Evolutionary conservation across 2,329 filamentous ascomycete species (phyloP), one percentile per base, ranked within the genome.

Genomic region (Arthroderma sp.): DNA sequence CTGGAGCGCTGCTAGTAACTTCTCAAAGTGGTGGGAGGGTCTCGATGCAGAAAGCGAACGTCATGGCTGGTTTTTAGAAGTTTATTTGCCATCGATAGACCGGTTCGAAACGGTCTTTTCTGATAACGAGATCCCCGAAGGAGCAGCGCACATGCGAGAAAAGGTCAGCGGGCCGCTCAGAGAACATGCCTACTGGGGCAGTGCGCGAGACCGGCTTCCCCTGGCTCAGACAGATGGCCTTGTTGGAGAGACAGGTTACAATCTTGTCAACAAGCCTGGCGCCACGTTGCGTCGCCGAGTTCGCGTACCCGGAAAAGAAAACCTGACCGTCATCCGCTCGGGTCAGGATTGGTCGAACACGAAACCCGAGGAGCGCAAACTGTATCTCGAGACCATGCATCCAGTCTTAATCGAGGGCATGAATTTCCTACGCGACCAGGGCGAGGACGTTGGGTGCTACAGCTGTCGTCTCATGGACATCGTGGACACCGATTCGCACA

Each of bases 121-220:
- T 3, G 60, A 60, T 44, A 55, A 57, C 27, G 48, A 53, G 15
- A 52, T 58, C 1, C 58, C 59, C 4, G 67, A 71, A 47, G 67
- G 67, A 8, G 62, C 59, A 6, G 65, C 63, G 5, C 54, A 67
- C 47, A 63, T 71, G 65, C 50, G 61, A 4, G 57, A 61, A 4
- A 47, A 48, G 2, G 53, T 67, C 4, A 63, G 59, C 11, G 64
- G 63, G 0, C 56, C 58, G 29, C 55, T 71, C 10, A 50, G 57
- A 33, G 64, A 70, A 52, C 68, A 71, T 49, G 63, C 58, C 1
- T 71, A 70, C 49, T 70, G 66, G 65, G 68, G 67, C 2, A 67
- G 64, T 50, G 68, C 69, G 66, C 59, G 67, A 9, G 67, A 71
- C 48, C 60, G 68, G 4, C 46, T 70, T 9, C 57, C 67, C 3